phyloP scores from a whole-genome alignment of 441 rosid genomes.

The Kokia cookei region DNA sequence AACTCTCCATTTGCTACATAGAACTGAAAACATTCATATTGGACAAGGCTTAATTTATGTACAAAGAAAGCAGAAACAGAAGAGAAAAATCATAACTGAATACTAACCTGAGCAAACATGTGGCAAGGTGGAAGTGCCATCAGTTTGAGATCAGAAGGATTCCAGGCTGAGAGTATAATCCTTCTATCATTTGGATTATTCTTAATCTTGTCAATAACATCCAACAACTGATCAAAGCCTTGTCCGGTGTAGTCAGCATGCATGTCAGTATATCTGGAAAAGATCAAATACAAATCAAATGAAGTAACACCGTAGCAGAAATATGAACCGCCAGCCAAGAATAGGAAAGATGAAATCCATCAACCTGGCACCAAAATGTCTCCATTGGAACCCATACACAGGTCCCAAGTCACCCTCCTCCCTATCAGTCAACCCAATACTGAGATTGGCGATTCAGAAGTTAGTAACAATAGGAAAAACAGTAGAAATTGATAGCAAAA shows the following conservation, averaged over 20 bases:
- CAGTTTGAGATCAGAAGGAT: constrained; percentile 80
- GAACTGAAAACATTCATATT: constrained; percentile 41
- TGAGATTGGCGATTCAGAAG: constrained; percentile 22
- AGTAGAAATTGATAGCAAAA: background rate
- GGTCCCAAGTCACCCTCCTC: constrained; percentile 92
- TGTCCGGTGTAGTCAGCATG: constrained; percentile 83
- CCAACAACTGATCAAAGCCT: constrained; percentile 82
- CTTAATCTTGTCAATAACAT: constrained; percentile 80
- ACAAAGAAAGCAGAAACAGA: background rate
- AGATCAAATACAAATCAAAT: background rate
- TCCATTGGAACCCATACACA: constrained; percentile 92
- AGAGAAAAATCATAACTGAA: background rate
- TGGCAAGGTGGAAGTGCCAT: constrained; percentile 99
- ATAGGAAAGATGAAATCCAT: constrained; percentile 1
- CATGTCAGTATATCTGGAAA: constrained; percentile 35
- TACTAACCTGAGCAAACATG: constrained; percentile 80
- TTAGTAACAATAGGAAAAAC: constrained; percentile 1
- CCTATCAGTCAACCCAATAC: constrained; percentile 62
- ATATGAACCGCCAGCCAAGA: background rate
- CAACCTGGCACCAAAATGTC: constrained; percentile 91
- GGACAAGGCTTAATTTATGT: background rate
- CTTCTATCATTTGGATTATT: constrained; percentile 78
- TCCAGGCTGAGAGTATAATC: constrained; percentile 86
- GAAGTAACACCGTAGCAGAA: background rate
- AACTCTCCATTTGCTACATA: constrained; percentile 82